Base-by-base conservation (phyloP, 768 basidiomycete genomes). In the Russula earlei region DNA sequence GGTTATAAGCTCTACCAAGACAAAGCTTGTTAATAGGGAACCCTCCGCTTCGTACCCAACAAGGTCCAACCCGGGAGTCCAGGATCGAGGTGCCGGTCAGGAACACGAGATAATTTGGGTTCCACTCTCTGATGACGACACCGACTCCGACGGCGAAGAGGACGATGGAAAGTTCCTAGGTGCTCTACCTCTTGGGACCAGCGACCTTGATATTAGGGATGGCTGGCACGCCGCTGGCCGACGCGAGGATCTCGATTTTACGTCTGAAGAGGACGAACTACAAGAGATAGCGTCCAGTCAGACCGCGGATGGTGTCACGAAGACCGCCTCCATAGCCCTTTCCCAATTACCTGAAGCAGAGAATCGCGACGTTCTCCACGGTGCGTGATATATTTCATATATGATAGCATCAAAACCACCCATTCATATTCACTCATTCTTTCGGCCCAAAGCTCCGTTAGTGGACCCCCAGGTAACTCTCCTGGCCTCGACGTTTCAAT, bases 201-300 rank as follows among this genome's bases (percentile, higher is more conserved):
- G 60, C 27, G 60, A 62, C 46, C 54, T 62, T 12, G 58, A 62
- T 42, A 48, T 62, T 20, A 34, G 41, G 27, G 54, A 59, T 38
- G 36, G 52, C 19, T 62, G 60, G 60, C 6, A n/a, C 15, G 14
- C 17, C 20, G 25, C 40, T 25, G 42, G 31, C 36, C 24, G 33
- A 19, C 25, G 22, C 20, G 25, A 50, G 24, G 43, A 14, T 25
- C 36, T 15, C 27, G 22, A 20, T 29, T 46, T 59, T 11, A n/a
- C 17, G 15, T 51, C 49, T 17, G 59, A 49, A 46, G 51, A 53
- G 20, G 52, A 60, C 12, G 50, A 62, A 25, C 27, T 45, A 17
- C 45, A 49, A 38, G 60, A 61, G 9, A 8, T 37, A 20, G 25
- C n/a, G 34, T 19, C 52, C 2, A 24, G 5, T 37, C 51, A 53